Evolutionary conservation across 371 early-diverging fungal species (phyloP).

Genomic region (Mucor circinelloides): DNA sequence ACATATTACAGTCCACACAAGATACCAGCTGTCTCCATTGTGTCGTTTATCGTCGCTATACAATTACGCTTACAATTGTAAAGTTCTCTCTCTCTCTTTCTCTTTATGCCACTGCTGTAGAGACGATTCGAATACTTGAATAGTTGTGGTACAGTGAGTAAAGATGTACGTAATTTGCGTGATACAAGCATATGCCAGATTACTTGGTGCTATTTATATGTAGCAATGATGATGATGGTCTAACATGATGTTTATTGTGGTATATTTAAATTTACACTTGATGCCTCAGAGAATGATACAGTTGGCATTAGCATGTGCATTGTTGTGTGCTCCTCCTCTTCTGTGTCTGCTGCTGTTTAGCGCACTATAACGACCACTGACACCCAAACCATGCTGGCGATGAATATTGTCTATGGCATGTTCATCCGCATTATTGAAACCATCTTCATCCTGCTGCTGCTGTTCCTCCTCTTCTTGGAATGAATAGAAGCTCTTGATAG

Average conservation of each 20-base stretch:
- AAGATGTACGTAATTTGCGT: neutral
- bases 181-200: neutral
- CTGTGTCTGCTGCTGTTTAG: slow-evolving; percentile 19
- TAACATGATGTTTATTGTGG: neutral
- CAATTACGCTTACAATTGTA: too few relatives aligned
- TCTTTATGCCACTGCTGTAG: too few relatives aligned
- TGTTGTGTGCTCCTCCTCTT: neutral
- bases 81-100: too few relatives aligned
- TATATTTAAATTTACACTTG: neutral
- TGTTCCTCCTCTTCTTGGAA: slow-evolving; percentile 18
- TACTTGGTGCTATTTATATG: neutral
- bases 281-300: slow-evolving; percentile 32
- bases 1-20: too few relatives aligned
- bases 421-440: neutral
- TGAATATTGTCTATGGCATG: neutral
- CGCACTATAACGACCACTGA: neutral
- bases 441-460: neutral
- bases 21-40: too few relatives aligned
- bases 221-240: neutral
- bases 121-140: neutral
- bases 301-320: slow-evolving; percentile 21
- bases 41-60: too few relatives aligned
- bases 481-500: slow-evolving; percentile 51
- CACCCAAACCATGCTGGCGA: neutral
- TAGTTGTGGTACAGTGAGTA: neutral